These are phyloP conservation scores for Prototheca wickerhamii DNA, from an alignment of 163 green algal genomes.

Conservation along the genomic window DNA sequence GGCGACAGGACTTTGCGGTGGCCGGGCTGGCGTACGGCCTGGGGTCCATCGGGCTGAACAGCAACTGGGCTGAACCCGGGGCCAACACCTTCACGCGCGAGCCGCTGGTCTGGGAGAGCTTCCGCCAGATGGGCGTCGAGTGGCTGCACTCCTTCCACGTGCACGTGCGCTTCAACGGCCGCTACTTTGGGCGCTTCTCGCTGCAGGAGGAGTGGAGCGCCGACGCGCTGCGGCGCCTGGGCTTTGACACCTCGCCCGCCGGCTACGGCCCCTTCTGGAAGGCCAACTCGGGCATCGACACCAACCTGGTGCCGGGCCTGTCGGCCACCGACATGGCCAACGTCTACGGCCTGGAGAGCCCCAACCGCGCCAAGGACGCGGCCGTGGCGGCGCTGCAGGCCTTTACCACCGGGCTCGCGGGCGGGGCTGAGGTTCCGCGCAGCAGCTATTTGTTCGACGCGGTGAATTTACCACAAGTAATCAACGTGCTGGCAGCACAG, in stretches of 20 bases:
- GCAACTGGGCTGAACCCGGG: slow-evolving; percentile 55
- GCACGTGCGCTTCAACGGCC: slow-evolving; percentile 61
- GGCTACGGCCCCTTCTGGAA: slow-evolving; percentile 48
- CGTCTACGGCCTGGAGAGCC: slow-evolving; percentile 28
- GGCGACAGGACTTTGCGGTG: not conserved
- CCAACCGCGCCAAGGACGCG: slow-evolving; percentile 4
- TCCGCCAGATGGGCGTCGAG: slow-evolving; percentile 34
- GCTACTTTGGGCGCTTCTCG: slow-evolving; percentile 47
- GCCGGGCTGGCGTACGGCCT: not conserved
- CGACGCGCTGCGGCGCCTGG: slow-evolving; percentile 12
- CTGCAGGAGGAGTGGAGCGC: slow-evolving; percentile 15
- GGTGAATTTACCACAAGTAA: slow-evolving; percentile 58
- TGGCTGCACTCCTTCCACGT: slow-evolving; percentile 42
- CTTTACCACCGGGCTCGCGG: slow-evolving; percentile 50
- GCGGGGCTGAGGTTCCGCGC: slow-evolving; percentile 30
- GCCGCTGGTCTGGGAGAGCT: slow-evolving; percentile 49
- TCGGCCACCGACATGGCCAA: slow-evolving; percentile 15
- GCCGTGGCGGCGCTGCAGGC: slow-evolving; percentile 39
- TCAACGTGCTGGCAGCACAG: slow-evolving; percentile 72
- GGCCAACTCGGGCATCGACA: slow-evolving; percentile 40
- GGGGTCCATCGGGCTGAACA: not conserved
- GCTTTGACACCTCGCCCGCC: slow-evolving; percentile 4
- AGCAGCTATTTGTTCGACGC: slow-evolving; percentile 52
- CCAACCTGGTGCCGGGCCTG: slow-evolving; percentile 69
- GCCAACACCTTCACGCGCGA: slow-evolving; percentile 83